Evolutionary conservation across 2,329 filamentous ascomycete species (phyloP), one percentile per base, ranked within the genome.

Genomic region (Arthroderma sp.): DNA sequence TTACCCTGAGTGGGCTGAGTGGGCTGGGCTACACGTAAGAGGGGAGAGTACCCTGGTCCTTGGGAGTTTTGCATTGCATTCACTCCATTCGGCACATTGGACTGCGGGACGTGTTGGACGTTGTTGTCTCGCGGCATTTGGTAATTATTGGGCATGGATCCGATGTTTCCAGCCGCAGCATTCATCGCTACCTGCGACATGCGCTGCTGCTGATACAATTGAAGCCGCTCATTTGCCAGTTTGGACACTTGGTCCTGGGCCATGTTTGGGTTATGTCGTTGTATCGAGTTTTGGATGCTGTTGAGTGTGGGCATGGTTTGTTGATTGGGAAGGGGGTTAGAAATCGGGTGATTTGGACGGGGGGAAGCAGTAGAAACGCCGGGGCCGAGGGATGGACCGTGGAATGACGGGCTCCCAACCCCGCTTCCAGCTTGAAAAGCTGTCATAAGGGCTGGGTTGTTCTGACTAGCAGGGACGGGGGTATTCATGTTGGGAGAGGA

Each of bases 201-300:
- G 40, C 59, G 62, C 52, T 64, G 66, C 50, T 65, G 57, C 49
- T 71, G 67, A 50, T 62, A 68, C 49, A 71, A 67, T 49, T 66
- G 61, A 36, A 75, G 59, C 40, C 70, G 66, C 33, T 75, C 69
- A 1, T 67, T 72, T 3, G 75, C 72, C 49, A 74, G 56, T 36
- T 68, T 66, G 45, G 64, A 69, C 6, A 78, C 63, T 55, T 78
- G 72, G 28, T 78, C 74, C 3, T 68, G 65, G 1, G 71, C 62
- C 49, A 74, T 60, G 44, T 68, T 66, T 1, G 74, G 74, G 50
- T 75, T 67, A 50, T 59, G 68, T 44, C 62, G 62, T 50, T 72
- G 69, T 10, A 77, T 66, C 34, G 72, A 69, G 48, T 68, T 72
- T 47, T 70, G 66, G 44, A 76, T 68, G 46, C 66, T 69, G 45